Base-by-base conservation (phyloP, 805 yeast species). In the Kazachstania bromeliacearum region DNA sequence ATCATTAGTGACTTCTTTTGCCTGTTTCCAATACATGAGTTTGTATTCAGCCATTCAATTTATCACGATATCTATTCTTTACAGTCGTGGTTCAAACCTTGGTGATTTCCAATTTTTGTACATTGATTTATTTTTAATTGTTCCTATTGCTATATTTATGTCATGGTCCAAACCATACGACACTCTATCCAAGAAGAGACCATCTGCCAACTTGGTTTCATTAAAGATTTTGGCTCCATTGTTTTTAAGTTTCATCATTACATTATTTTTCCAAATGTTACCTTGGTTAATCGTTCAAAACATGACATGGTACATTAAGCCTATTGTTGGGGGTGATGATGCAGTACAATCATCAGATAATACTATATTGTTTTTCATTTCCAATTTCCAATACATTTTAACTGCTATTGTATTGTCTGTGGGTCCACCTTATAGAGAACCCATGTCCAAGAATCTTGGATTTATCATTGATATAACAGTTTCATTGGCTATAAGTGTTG, bases 1-100 rank as follows among this genome's bases (percentile, higher is more conserved):
- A 1, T 80, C 96, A 15, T 66, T 92, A 53, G 95, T 88, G 14
- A 92, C 99, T 1, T 82, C 95, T 43, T 92, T 92, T 61, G 79
- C 95, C 25, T 92, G 98, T 59, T 92, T 92, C 75, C 94, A 87
- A 70, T 92, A 84, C 65, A 92, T 92, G 98, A 85, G 96, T 35
- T 62, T 94, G 40, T 92, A 92, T 62, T 85, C 96, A 1, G 97
- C 97, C 1, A 92, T 92, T 50, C 99, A 92, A 59, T 92, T 92
- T 53, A 70, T 85, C 36, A 74, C 96, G 0, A 94, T 92, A 25
- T 73, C 92, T 0, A 75, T 92, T 14, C 59, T 92, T 39, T 92
- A 92, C 64, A 77, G 79, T 46, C 69, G 83, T 37, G 98, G 98
- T 4, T 77, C 94, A 3, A 92, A 92, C 55, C 64, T 92, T 40